Evolutionary conservation across 768 basidiomycete genomes (phyloP).

Genomic region (Chalciporus chontae): DNA sequence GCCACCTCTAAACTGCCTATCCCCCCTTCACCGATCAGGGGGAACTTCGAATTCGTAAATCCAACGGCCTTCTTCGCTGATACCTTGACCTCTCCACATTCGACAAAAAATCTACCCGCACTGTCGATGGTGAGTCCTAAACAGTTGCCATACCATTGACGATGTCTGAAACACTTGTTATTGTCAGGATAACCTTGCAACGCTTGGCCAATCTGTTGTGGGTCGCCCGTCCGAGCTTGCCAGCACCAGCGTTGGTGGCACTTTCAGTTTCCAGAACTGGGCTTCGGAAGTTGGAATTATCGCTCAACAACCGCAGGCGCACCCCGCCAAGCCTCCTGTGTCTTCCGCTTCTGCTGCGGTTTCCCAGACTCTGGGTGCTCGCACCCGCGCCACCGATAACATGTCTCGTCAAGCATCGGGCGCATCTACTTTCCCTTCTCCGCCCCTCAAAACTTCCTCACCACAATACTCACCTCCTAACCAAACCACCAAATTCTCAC

Average conservation of each 20-base stretch:
- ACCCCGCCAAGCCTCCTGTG: conserved; percentile 3
- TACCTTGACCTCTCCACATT: conserved; percentile 17
- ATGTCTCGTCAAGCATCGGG: conserved; percentile 29
- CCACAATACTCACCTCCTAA: conserved; percentile 29
- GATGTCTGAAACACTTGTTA: neutral
- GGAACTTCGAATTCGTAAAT: conserved; percentile 26
- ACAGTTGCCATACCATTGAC: neutral
- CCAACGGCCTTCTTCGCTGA: conserved; percentile 27
- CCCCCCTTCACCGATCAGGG: conserved; percentile 12
- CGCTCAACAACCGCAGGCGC: conserved; percentile 16
- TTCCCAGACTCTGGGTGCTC: conserved; percentile 11
- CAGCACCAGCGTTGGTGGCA: conserved; percentile 8
- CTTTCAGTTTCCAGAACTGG: conserved; percentile 29
- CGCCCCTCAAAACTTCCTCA: conserved; percentile 16
- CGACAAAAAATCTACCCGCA: conserved; percentile 27
- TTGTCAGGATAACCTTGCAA: conserved; percentile 27
- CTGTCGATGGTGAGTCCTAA: conserved; percentile 27
- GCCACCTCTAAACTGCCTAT: conserved; percentile 10
- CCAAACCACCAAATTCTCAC: conserved; percentile 23
- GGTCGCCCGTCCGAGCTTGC: conserved; percentile 20
- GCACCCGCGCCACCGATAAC: conserved; percentile 27
- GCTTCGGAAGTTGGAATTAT: conserved; percentile 29
- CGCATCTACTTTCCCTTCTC: conserved; percentile 22
- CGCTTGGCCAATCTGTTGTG: conserved; percentile 23
- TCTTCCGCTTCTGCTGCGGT: conserved; percentile 1